phyloP scores from a whole-genome alignment of 768 basidiomycete species.

The Mycena floridula region DNA sequence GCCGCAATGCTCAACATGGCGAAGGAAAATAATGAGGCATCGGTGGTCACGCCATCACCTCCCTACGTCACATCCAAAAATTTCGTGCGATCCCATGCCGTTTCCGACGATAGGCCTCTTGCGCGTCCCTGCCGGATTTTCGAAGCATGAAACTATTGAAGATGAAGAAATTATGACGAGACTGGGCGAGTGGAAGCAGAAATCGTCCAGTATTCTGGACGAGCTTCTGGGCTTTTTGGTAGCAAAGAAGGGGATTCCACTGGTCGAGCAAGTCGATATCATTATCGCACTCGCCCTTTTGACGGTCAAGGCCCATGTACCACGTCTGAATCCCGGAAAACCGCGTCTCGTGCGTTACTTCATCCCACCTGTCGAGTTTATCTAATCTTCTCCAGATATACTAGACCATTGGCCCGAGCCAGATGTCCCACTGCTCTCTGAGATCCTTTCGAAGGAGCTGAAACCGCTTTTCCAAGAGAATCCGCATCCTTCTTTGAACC shows the following conservation, averaged over 20 bases:
- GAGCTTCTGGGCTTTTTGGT: conserved; percentile 21
- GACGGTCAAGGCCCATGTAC: conserved; percentile 35
- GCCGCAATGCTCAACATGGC: too few species aligned
- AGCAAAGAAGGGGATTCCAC: conserved; percentile 16
- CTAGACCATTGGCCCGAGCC: conserved; percentile 20
- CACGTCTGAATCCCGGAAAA: conserved; percentile 20
- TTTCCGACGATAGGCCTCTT: too few species aligned
- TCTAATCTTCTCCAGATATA: conserved; percentile 17
- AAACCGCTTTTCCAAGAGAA: conserved; percentile 62
- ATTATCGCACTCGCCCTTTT: conserved; percentile 33
- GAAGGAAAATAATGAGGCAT: too few species aligned
- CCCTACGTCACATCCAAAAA: too few species aligned
- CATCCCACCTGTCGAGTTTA: conserved; percentile 10
- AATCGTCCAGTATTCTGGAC: conserved; percentile 21
- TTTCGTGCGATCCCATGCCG: too few species aligned
- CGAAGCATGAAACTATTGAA: too few species aligned
- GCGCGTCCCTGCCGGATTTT: too few species aligned
- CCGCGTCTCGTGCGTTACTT: conserved; percentile 35
- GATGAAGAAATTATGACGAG: conserved; percentile 29
- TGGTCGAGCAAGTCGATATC: conserved; percentile 33
- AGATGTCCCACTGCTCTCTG: conserved; percentile 19
- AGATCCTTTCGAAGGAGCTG: conserved; percentile 46
- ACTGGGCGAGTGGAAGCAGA: conserved; percentile 46
- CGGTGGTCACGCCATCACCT: too few species aligned
- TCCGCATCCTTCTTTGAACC: conserved; percentile 65